Evolutionary conservation across 805 yeast species (phyloP), one percentile per base, ranked within the genome.

Genomic region (Metschnikowia baotianmanensis): DNA sequence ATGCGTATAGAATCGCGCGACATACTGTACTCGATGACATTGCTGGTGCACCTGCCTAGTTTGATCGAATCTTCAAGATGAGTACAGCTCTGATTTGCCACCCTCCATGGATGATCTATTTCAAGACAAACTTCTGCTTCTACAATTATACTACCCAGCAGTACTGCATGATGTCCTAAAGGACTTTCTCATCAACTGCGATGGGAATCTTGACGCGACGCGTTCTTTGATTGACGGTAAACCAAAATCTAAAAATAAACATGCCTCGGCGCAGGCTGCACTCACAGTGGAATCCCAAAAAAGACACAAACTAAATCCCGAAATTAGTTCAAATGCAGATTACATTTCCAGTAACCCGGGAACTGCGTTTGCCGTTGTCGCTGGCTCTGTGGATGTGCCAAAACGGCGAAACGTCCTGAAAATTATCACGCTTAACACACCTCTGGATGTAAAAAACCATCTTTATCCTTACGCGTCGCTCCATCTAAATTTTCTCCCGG

Each of bases 181-280:
- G 4, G 88, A 82, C 36, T 54, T 83, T 3, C 62, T 83, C 10
- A 37, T 70, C 1, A 61, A 74, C 0, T 80, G 85, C 50, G 65
- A 69, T 31, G 87, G 84, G 1, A 74, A 82, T 2, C 29, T 80
- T 1, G 56, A 59, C 7, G 43, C 56, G 8, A 74, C 80, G 1
- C 66, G 66, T 30, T 27, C 47, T 0, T 49, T 80, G 18, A 55
- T 82, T 12, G 53, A 62, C 21, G 75, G 72, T 28, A 34, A 26
- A 24, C 52, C 29, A 12, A 15, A 29, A 29, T 47, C 49, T 42
- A 51, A 36, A 22, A 49, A 47, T 21, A 31, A 47, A 33, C 34
- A 46, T 7, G 52, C 58, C 6, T 34, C 48, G 13, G 42, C 45
- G 13, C 48, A 45, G 25, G 40, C 44, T 12, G 42, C 42, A 16